Conservation (phyloP, 805 yeast species). For the Candida caryicola region DNA sequence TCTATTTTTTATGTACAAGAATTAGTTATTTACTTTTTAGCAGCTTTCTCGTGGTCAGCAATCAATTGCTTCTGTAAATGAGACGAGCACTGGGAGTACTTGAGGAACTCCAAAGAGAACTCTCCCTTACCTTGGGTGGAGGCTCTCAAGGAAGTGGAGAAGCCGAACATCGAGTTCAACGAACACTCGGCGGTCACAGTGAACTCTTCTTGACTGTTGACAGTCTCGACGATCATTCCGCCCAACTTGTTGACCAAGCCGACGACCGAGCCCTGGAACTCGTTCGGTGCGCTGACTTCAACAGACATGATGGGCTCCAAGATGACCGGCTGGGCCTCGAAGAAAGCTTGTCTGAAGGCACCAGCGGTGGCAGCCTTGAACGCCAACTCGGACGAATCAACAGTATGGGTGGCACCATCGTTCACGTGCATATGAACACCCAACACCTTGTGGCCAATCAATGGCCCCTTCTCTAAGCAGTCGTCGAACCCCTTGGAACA, state of each 20-base stretch:
- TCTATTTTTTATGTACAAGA: constrained; percentile 11
- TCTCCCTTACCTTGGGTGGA: constrained; percentile 99
- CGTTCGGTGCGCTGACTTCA: constrained; percentile 89
- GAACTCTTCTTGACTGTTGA: constrained; percentile 91
- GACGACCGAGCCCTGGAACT: constrained; percentile 91
- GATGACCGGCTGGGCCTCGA: constrained; percentile 79
- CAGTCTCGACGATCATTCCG: constrained; percentile 92
- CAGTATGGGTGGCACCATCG: constrained; percentile 97
- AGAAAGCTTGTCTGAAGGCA: constrained; percentile 90
- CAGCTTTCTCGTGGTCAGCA: constrained; percentile 59
- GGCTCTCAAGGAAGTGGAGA: constrained; percentile 93
- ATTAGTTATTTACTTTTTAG: constrained; percentile 15
- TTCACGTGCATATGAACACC: constrained; percentile 91
- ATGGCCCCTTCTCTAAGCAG: constrained; percentile 92
- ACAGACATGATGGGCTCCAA: constrained; percentile 97
- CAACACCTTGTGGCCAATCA: constrained; percentile 89
- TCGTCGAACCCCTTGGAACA: constrained; percentile 96
- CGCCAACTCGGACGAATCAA: constrained; percentile 93
- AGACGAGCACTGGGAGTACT: constrained; percentile 86
- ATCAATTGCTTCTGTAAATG: constrained; percentile 88
- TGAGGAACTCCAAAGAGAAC: constrained; percentile 90
- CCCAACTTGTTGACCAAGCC: constrained; percentile 88
- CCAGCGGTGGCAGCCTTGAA: constrained; percentile 89
- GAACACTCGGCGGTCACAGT: constrained; percentile 93
- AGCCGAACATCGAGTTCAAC: constrained; percentile 93